Evolutionary conservation across 2,329 filamentous ascomycete genomes (phyloP), one percentile per base, ranked within the genome.

Genomic region (Escovopsis sp.): DNA sequence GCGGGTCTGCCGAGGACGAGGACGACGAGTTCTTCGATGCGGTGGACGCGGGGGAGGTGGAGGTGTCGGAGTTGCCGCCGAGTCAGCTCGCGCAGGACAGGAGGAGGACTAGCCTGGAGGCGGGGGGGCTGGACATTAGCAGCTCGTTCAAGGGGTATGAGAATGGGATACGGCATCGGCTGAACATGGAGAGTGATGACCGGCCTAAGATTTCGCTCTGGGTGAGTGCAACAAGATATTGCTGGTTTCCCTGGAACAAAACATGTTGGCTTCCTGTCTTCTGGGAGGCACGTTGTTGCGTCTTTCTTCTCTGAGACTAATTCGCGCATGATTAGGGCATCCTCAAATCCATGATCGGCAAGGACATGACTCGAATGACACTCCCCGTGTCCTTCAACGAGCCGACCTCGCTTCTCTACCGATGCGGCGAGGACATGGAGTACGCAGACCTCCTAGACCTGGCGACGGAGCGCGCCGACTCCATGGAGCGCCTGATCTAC

Each of bases 281-380:
- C n/a, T n/a, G n/a, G n/a, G n/a, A n/a, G n/a, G n/a, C n/a, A n/a
- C n/a, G n/a, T n/a, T n/a, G n/a, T n/a, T n/a, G n/a, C n/a, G n/a
- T n/a, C n/a, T n/a, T n/a, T n/a, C n/a, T n/a, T n/a, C n/a, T n/a
- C n/a, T n/a, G n/a, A n/a, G n/a, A n/a, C n/a, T 32, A 34, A 27
- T 51, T 56, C 42, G 57, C 43, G 28, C 9, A 12, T 23, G 27
- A 32, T 19, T 44, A 94, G 87, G 80, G 81, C 45, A 94, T 98
- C 47, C 64, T 98, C 43, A 98, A 96, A 63, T 96, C 88, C 16
- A 96, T 98, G 90, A 94, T 98, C 58, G 90, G 90, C 43, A 96
- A 98, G 56, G 90, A 98, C 53, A 96, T 98, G 90, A 96, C 90
- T 27, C 96, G 92, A 65, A 98, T 98, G 88, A 96, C 90, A 0